These are phyloP conservation scores for Logfia minima DNA, from an alignment of 129 eudicot species.

Conservation along the genomic window DNA sequence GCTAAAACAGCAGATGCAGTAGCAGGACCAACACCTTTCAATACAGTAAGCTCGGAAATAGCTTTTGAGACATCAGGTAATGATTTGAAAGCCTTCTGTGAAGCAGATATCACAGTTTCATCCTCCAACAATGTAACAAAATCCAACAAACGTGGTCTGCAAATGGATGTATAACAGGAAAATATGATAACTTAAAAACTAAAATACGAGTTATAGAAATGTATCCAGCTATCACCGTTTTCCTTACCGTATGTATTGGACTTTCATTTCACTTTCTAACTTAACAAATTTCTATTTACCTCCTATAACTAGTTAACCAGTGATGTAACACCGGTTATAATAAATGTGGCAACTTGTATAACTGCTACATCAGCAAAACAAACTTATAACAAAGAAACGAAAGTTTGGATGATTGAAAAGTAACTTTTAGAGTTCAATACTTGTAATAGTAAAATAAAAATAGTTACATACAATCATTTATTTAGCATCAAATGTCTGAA, in stretches of 20 bases:
- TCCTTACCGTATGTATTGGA: too few relatives aligned
- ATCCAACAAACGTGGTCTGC: constrained; percentile 65
- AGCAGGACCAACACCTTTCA: constrained; percentile 94
- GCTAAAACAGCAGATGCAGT: constrained; percentile 94
- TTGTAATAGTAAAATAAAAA: too few relatives aligned
- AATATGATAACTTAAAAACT: not conserved
- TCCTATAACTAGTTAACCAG: too few relatives aligned
- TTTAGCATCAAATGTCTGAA: too few relatives aligned
- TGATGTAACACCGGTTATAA: too few relatives aligned
- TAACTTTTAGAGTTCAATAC: too few relatives aligned
- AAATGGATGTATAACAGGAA: not conserved
- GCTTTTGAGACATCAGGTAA: constrained; percentile 68
- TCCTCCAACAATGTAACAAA: constrained; percentile 69
- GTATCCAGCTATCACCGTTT: not conserved
- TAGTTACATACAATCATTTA: too few relatives aligned
- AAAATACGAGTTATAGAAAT: not conserved
- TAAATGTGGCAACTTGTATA: too few relatives aligned
- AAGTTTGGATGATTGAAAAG: too few relatives aligned
- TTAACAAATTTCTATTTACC: too few relatives aligned
- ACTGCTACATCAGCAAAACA: too few relatives aligned
- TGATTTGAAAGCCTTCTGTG: constrained; percentile 57
- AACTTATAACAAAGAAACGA: too few relatives aligned
- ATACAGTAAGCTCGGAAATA: constrained; percentile 55
- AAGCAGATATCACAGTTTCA: constrained; percentile 57
- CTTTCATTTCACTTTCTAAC: not conserved